Conservation (phyloP, 352 stramenopile species). For the Globisporangium abappressorium region DNA sequence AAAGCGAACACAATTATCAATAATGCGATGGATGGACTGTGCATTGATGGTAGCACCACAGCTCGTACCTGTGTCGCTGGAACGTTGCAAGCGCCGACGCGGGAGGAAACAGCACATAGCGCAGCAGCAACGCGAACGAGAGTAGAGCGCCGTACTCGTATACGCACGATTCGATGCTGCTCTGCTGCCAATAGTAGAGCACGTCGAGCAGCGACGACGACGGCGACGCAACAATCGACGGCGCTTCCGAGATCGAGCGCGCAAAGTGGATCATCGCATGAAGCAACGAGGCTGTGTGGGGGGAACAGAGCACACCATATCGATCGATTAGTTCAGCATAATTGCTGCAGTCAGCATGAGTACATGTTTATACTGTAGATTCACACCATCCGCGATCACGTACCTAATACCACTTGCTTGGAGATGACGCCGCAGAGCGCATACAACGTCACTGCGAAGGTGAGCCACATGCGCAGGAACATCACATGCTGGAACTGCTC, state of each 20-base stretch:
- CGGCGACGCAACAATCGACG: slow-evolving; percentile 9
- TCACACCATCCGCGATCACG: neutral
- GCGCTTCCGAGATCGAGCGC: neutral
- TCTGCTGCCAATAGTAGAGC: slow-evolving; percentile 12
- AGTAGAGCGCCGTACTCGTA: slow-evolving; percentile 31
- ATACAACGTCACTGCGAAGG: slow-evolving; percentile 14
- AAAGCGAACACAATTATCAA: neutral
- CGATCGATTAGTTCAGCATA: neutral
- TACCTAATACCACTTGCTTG: slow-evolving; percentile 15
- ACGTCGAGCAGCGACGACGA: neutral
- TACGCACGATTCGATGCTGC: slow-evolving; percentile 6
- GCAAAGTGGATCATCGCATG: slow-evolving; percentile 23
- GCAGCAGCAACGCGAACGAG: slow-evolving; percentile 32
- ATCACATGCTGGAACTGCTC: slow-evolving; percentile 11
- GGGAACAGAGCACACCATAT: neutral
- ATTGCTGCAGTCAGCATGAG: neutral
- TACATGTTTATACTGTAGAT: too few relatives aligned
- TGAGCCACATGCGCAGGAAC: slow-evolving; percentile 22
- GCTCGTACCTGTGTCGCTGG: slow-evolving; percentile 30
- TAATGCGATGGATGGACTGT: neutral
- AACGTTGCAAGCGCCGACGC: slow-evolving; percentile 30
- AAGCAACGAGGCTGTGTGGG: slow-evolving; percentile 9
- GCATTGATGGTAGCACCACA: too few relatives aligned
- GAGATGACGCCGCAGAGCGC: slow-evolving; percentile 17
- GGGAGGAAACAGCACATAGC: slow-evolving; percentile 38